Evolutionary conservation across 2,329 filamentous ascomycete genomes (phyloP).

Genomic region (Clonostachys solani): DNA sequence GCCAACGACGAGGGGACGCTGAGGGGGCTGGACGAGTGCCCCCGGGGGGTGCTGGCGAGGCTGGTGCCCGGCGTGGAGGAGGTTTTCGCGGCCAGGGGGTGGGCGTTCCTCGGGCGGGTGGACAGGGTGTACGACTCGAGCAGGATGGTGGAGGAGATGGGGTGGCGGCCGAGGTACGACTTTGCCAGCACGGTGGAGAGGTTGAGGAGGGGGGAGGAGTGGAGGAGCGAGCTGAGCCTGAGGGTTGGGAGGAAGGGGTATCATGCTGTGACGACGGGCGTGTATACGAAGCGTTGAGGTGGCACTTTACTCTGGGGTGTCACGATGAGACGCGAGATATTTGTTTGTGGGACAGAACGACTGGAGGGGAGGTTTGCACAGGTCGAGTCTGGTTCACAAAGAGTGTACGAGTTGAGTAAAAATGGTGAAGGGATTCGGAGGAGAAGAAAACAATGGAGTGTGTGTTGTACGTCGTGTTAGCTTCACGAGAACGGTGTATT

Average conservation of each 20-base stretch:
- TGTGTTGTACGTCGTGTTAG: no score
- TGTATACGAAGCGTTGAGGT: conserved; percentile 31
- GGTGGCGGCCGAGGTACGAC: conserved; percentile 35
- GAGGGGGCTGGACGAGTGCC: conserved; percentile 22
- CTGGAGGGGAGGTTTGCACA: no score
- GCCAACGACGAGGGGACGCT: conserved; percentile 19
- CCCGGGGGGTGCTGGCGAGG: conserved; percentile 18
- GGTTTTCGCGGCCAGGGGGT: conserved; percentile 24
- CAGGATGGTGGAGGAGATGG: conserved; percentile 32
- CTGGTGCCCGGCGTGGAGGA: conserved; percentile 16
- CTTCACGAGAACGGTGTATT: no score
- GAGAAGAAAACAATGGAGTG: no score
- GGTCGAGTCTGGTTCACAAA: no score
- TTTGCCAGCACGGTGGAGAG: conserved; percentile 27
- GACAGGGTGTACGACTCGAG: conserved; percentile 41
- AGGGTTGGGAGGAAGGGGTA: conserved; percentile 38
- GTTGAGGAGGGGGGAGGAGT: conserved; percentile 24
- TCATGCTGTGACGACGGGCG: conserved; percentile 32
- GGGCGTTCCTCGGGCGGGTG: conserved; percentile 29
- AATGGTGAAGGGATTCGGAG: no score
- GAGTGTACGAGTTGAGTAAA: no score
- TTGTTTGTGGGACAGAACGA: no score
- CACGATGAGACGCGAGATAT: no score
- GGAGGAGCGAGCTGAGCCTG: conserved; percentile 30
- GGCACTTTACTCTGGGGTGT: background rate